phyloP scores from a whole-genome alignment of 1,284 basidiomycete genomes.

The Moesziomyces parantarcticus region DNA sequence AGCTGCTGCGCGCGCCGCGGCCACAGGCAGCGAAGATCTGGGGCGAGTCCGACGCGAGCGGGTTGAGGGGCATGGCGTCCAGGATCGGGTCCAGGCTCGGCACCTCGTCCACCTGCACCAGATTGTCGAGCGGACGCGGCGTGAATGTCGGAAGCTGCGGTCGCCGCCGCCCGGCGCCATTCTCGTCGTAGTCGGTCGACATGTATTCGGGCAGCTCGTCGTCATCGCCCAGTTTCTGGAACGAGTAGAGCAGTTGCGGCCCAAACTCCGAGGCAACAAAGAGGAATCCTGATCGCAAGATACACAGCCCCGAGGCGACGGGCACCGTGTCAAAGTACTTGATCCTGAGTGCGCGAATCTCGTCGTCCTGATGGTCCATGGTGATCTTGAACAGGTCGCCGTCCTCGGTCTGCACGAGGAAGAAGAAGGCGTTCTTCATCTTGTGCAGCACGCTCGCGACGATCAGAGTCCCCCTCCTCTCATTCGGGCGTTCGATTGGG shows the following conservation, averaged over 20 bases:
- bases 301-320: slow-evolving; percentile 57
- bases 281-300: slow-evolving; percentile 66
- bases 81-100: slow-evolving; percentile 63
- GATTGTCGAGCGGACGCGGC: slow-evolving; percentile 63
- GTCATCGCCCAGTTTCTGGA: slow-evolving; percentile 67
- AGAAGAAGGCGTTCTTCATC: slow-evolving; percentile 67
- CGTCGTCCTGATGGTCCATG: slow-evolving; percentile 66
- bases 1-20: slow-evolving; percentile 60
- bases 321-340: slow-evolving; percentile 68
- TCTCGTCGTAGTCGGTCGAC: slow-evolving; percentile 53
- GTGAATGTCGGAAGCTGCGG: slow-evolving; percentile 57
- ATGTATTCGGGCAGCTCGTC: slow-evolving; percentile 62
- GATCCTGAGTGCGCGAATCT: slow-evolving; percentile 61
- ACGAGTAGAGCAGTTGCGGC: slow-evolving; percentile 62
- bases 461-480: slow-evolving; percentile 58
- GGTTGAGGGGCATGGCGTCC: slow-evolving; percentile 62
- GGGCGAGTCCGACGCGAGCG: slow-evolving; percentile 58
- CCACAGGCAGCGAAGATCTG: slow-evolving; percentile 66
- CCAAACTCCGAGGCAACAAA: slow-evolving; percentile 65
- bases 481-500: slow-evolving; percentile 46
- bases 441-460: slow-evolving; percentile 65
- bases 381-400: slow-evolving; percentile 67
- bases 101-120: slow-evolving; percentile 60
- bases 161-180: slow-evolving; percentile 43
- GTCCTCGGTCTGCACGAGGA: slow-evolving; percentile 64